These are phyloP conservation scores for Citrullus colocynthis DNA, from an alignment of 306 rosid species.

Conservation along the genomic window DNA sequence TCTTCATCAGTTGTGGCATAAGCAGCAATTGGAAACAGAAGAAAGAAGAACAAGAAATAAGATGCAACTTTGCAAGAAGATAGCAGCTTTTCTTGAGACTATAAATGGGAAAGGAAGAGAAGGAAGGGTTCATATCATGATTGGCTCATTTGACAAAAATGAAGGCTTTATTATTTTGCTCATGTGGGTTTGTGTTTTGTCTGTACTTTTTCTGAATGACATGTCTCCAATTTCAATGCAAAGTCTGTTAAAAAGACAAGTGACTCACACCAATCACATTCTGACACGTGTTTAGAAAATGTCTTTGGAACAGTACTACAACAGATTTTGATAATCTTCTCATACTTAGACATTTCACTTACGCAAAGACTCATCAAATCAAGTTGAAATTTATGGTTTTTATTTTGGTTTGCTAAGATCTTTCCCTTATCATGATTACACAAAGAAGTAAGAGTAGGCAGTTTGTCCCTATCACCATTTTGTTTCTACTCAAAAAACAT, in stretches of 20 bases:
- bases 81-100: neutral
- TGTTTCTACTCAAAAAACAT: neutral
- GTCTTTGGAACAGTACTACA: neutral
- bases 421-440: neutral
- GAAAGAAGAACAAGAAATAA: neutral
- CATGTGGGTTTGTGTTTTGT: neutral
- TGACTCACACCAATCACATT: neutral
- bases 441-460: neutral
- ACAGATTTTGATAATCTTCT: neutral
- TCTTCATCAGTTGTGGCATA: neutral
- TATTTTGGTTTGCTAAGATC: neutral
- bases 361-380: neutral
- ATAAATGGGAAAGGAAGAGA: slow-evolving; percentile 8
- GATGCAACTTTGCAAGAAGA: neutral
- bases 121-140: neutral
- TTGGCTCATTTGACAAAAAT: neutral
- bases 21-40: neutral
- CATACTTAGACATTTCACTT: neutral
- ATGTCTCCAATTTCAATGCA: neutral
- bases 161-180: neutral
- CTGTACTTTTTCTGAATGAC: slow-evolving; percentile 11
- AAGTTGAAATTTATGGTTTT: neutral
- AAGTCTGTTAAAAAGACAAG: neutral
- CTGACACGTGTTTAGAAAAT: neutral
- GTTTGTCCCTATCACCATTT: neutral